Conservation (phyloP, 2,329 filamentous ascomycete genomes). For the Cordyceps fumosorosea region DNA sequence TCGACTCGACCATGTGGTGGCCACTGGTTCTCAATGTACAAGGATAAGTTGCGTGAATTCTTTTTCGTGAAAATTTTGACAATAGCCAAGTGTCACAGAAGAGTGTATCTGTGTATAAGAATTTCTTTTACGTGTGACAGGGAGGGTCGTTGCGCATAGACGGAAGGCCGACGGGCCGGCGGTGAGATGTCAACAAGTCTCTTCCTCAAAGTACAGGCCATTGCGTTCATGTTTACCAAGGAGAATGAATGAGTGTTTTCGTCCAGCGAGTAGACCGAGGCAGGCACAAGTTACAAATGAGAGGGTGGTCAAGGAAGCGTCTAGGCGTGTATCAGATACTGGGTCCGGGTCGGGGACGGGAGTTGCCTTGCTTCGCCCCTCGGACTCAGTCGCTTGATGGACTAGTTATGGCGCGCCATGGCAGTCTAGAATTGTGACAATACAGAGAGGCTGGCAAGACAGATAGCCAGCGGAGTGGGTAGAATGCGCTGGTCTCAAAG, state of each 20-base stretch:
- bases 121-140: neutral
- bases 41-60: neutral
- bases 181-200: no score
- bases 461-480: neutral
- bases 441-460: neutral
- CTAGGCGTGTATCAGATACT: neutral
- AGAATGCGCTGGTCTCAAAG: neutral
- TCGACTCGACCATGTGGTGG: neutral
- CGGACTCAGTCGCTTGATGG: neutral
- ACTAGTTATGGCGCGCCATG: neutral
- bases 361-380: neutral
- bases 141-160: neutral
- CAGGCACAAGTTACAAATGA: no score
- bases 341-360: neutral
- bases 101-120: neutral
- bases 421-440: neutral
- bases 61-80: neutral
- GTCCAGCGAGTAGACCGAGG: neutral
- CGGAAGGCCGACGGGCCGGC: neutral
- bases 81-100: neutral
- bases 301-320: neutral
- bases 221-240: no score
- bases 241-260: neutral
- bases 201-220: no score
- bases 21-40: neutral